Conservation (phyloP, 1,139 yeast species). For the Petasospora fabianii region DNA sequence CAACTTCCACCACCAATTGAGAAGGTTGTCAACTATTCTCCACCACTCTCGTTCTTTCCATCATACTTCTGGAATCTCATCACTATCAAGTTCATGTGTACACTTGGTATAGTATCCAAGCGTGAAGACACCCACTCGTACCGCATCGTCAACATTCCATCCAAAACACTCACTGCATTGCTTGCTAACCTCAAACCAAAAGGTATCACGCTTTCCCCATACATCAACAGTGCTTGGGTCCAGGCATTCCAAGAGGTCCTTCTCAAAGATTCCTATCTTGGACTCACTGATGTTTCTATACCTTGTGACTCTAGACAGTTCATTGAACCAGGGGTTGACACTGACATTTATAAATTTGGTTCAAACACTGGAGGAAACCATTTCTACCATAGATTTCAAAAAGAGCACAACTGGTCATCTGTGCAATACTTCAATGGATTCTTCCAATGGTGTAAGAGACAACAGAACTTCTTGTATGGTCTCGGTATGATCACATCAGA, state of each 20-base stretch:
- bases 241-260: slow-evolving; percentile 13
- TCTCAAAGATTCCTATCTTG: slow-evolving; percentile 4
- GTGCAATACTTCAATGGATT: slow-evolving; percentile 10
- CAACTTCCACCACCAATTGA: slow-evolving; percentile 20
- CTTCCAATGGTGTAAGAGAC: slow-evolving; percentile 5
- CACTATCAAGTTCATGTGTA: slow-evolving; percentile 7
- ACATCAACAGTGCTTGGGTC: slow-evolving; percentile 19
- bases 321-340: slow-evolving; percentile 10
- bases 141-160: slow-evolving; percentile 12
- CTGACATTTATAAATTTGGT: slow-evolving; percentile 17
- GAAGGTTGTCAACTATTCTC: slow-evolving; percentile 9
- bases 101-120: neutral
- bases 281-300: slow-evolving; percentile 15
- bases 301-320: slow-evolving; percentile 21
- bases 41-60: slow-evolving; percentile 14
- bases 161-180: neutral
- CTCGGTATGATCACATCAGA: slow-evolving; percentile 18
- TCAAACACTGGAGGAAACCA: slow-evolving; percentile 19
- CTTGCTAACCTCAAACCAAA: slow-evolving; percentile 3
- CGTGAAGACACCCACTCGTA: slow-evolving; percentile 14
- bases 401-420: slow-evolving; percentile 4
- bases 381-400: slow-evolving; percentile 10
- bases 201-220: slow-evolving; percentile 19
- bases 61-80: slow-evolving; percentile 11
- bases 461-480: slow-evolving; percentile 15